A percentile compares a stretch with the other conserved stretches of the same genome.
These are phyloP conservation scores for Helminthosporium solani DNA, from an alignment of 2,329 filamentous ascomycete genomes.

Conservation along the genomic window DNA sequence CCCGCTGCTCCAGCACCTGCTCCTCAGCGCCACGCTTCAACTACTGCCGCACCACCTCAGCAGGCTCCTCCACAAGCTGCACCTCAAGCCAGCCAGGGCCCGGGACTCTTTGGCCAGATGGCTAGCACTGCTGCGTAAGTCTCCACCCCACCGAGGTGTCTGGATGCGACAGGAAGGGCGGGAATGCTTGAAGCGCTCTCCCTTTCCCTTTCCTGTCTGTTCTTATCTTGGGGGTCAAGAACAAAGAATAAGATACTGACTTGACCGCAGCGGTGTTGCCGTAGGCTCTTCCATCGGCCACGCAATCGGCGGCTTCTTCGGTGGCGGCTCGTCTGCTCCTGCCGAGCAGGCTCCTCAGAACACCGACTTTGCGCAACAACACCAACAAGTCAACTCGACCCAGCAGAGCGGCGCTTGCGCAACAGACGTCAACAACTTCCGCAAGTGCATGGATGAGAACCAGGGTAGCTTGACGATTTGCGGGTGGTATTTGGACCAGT, in stretches of 20 bases:
- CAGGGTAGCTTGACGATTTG: constrained; percentile 92
- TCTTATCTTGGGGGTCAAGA: constrained; percentile 4
- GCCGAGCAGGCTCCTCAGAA: constrained; percentile 48
- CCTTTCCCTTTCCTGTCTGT: constrained; percentile 1
- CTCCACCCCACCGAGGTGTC: not conserved
- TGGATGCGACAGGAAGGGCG: no score
- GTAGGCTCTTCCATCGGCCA: constrained; percentile 95
- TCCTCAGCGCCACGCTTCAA: constrained; percentile 64
- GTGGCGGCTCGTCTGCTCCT: constrained; percentile 64
- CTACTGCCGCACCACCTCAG: constrained; percentile 56
- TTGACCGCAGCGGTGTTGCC: constrained; percentile 77
- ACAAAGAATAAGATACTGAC: constrained; percentile 8
- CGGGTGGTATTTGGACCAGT: constrained; percentile 96
- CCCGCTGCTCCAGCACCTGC: constrained; percentile 56
- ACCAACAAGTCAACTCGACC: constrained; percentile 50
- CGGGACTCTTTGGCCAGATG: constrained; percentile 94
- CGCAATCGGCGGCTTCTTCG: constrained; percentile 86
- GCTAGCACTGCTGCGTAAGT: constrained; percentile 96
- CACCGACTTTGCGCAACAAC: constrained; percentile 29
- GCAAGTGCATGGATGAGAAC: constrained; percentile 95
- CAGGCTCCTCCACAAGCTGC: constrained; percentile 53
- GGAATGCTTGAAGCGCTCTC: not conserved
- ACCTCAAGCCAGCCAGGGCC: constrained; percentile 60
- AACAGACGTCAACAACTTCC: constrained; percentile 79
- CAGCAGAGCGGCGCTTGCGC: constrained; percentile 58